A percentile compares a stretch with the other conserved stretches of the same genome.
Conservation (phyloP, 2,329 filamentous ascomycete genomes). For the Monosporascus sp. region DNA sequence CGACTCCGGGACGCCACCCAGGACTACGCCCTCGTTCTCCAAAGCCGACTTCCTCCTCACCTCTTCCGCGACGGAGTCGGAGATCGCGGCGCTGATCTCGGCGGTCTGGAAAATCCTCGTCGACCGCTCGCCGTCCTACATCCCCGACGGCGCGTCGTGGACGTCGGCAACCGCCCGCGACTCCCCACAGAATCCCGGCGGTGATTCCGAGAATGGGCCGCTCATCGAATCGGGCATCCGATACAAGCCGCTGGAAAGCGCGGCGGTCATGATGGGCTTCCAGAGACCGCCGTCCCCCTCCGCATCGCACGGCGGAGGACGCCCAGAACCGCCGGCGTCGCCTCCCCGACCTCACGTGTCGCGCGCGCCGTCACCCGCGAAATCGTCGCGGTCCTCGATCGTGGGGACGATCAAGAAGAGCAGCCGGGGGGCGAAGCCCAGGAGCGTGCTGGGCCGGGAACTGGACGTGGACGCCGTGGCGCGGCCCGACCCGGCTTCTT, state of each 20-base stretch:
- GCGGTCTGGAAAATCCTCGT: constrained; percentile 45
- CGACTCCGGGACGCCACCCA: no score
- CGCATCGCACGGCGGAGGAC: constrained; percentile 13
- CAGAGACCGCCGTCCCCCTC: constrained; percentile 9
- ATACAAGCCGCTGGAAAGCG: constrained; percentile 16
- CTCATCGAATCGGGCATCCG: constrained; percentile 11
- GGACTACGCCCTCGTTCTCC: constrained; percentile 30
- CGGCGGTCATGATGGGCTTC: constrained; percentile 20
- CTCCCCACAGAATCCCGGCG: constrained; percentile 3
- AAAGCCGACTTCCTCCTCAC: constrained; percentile 54
- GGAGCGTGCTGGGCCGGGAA: constrained; percentile 15
- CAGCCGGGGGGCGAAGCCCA: constrained; percentile 26
- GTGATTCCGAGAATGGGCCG: not conserved
- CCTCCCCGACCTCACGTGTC: constrained; percentile 2
- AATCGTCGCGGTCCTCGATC: constrained; percentile 24
- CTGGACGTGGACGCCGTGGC: not conserved
- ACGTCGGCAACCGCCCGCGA: constrained; percentile 7
- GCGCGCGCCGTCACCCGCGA: constrained; percentile 10
- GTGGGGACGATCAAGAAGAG: constrained; percentile 27
- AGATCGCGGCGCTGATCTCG: constrained; percentile 49
- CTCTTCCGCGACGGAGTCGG: constrained; percentile 45
- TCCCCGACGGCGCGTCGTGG: constrained; percentile 28
- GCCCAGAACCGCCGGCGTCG: constrained; percentile 1
- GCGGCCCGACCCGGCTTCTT: not conserved
- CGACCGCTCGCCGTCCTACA: constrained; percentile 41